These are phyloP conservation scores for Amanita jacksonii DNA, from an alignment of 768 basidiomycete genomes.

Conservation along the genomic window DNA sequence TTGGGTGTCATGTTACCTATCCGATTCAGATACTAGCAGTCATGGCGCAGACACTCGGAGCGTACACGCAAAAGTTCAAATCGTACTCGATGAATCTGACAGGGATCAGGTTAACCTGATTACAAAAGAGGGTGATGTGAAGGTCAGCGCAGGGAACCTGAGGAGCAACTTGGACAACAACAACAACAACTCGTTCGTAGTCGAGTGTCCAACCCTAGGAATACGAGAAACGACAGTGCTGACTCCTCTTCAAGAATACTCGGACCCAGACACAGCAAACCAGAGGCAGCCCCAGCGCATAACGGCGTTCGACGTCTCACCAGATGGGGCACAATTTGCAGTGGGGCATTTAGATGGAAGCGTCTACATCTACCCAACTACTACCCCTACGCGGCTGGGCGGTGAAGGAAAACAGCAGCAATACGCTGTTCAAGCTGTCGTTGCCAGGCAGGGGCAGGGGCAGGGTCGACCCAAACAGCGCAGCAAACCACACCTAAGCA, in stretches of 20 bases:
- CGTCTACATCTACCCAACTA: constrained; percentile 38
- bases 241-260: constrained; percentile 42
- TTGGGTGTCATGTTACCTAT: constrained; percentile 69
- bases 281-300: constrained; percentile 44
- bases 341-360: constrained; percentile 54
- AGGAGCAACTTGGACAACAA: constrained; percentile 15
- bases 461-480: constrained; percentile 21
- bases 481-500: constrained; percentile 40
- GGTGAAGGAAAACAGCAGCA: constrained; percentile 11
- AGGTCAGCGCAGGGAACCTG: no score
- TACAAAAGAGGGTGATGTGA: constrained; percentile 37
- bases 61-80: constrained; percentile 49
- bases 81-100: constrained; percentile 43
- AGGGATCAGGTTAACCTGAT: constrained; percentile 37
- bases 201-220: constrained; percentile 5
- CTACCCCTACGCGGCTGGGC: constrained; percentile 14
- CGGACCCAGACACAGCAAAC: constrained; percentile 35
- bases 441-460: no score
- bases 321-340: constrained; percentile 48
- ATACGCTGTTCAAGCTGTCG: no score
- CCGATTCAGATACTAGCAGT: constrained; percentile 40
- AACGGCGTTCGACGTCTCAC: constrained; percentile 53
- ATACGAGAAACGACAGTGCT: constrained; percentile 39
- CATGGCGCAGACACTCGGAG: no score
- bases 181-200: constrained; percentile 18